Percentiles rank a stretch among this genome's conserved stretches.
phyloP scores from a whole-genome alignment of 768 basidiomycete species.

The Leucocoprinus leucothites region DNA sequence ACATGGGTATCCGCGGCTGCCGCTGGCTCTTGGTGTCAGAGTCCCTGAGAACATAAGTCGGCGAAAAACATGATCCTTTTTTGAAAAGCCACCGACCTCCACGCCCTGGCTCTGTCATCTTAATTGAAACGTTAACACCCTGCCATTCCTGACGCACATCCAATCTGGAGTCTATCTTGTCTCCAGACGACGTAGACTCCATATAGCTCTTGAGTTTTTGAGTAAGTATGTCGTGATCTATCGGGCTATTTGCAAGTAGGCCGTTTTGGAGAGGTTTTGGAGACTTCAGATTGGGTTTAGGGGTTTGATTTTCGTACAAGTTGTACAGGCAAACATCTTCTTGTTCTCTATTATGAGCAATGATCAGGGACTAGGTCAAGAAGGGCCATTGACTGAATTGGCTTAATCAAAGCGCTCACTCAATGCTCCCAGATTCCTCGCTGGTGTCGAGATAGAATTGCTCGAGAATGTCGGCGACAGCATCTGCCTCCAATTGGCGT shows the following conservation, averaged over 20 bases:
- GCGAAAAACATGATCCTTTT: background rate
- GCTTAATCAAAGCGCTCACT: conserved; percentile 13
- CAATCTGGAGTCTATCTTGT: background rate
- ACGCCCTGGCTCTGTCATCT: too few relatives aligned
- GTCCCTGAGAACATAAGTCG: background rate
- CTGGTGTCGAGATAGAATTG: conserved; percentile 17
- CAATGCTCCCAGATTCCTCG: conserved; percentile 10
- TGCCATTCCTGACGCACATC: background rate
- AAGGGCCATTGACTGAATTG: background rate
- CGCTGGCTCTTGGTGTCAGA: background rate
- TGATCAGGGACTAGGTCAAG: background rate
- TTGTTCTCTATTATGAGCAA: conserved; percentile 19
- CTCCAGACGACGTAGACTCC: background rate
- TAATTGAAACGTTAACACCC: background rate
- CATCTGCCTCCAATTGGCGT: conserved; percentile 12
- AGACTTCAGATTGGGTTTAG: conserved; percentile 10
- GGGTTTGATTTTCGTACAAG: conserved; percentile 21
- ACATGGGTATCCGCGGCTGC: background rate
- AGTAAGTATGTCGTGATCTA: conserved; percentile 8
- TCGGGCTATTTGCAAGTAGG: background rate
- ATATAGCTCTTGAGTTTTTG: conserved; percentile 9
- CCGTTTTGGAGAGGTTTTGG: background rate
- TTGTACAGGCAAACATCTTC: conserved; percentile 27
- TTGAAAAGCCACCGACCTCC: background rate
- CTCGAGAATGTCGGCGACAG: conserved; percentile 18